A percentile compares a stretch with the other conserved stretches of the same genome.
Evolutionary conservation across 2,329 filamentous ascomycete genomes (phyloP).

Genomic region (Graphium sp.): DNA sequence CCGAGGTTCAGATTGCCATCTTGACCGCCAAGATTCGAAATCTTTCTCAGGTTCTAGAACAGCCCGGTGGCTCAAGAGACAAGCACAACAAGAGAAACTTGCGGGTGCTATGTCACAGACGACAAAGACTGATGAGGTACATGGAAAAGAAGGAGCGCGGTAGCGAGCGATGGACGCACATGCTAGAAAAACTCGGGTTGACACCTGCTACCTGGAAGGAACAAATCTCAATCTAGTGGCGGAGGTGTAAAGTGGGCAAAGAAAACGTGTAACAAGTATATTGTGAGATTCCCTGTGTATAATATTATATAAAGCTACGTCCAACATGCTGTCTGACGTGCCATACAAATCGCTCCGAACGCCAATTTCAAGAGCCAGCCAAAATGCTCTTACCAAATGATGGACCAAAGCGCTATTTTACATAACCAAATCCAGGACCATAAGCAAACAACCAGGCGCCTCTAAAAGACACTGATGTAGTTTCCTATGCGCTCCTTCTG

Average conservation of each 20-base stretch:
- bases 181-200: conserved; percentile 71
- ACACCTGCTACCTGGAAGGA: conserved; percentile 79
- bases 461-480: conserved; percentile 93
- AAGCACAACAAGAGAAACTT: conserved; percentile 91
- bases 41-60: conserved; percentile 54
- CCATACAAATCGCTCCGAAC: too few species aligned
- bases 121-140: conserved; percentile 80
- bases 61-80: conserved; percentile 57
- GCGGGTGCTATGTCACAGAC: conserved; percentile 66
- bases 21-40: conserved; percentile 85
- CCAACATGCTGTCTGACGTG: too few species aligned
- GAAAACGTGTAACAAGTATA: conserved; percentile 3
- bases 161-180: conserved; percentile 73
- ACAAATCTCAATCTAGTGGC: conserved; percentile 57
- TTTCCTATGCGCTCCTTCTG: conserved; percentile 98
- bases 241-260: background rate
- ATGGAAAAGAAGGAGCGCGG: conserved; percentile 80
- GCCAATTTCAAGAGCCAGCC: too few species aligned
- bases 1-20: conserved; percentile 95
- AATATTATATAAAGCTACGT: too few species aligned
- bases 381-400: too few species aligned
- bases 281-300: too few species aligned
- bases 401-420: too few species aligned
- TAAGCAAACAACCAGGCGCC: background rate
- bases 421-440: too few species aligned